phyloP scores from a whole-genome alignment of 1,139 yeast genomes.

The Debaryomyces subglobosus region DNA sequence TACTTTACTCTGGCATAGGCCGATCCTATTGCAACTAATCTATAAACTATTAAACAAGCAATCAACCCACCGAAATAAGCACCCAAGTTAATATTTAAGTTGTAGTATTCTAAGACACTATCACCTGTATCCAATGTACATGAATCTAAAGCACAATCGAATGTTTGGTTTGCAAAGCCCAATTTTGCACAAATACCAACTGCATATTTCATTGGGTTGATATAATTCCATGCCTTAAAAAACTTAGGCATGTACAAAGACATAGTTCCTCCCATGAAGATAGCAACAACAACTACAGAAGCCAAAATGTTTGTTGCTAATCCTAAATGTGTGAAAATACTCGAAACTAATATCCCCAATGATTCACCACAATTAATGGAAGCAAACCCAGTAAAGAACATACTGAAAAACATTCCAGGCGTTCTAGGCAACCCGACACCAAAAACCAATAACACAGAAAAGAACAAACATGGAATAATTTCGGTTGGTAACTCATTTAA shows the following conservation, averaged over 20 bases:
- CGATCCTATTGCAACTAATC: conserved; percentile 31
- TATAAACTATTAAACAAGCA: conserved; percentile 38
- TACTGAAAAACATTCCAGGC: conserved; percentile 66
- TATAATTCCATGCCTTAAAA: conserved; percentile 68
- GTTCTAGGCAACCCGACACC: conserved; percentile 77
- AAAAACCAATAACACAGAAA: conserved; percentile 64
- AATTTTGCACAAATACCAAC: conserved; percentile 53
- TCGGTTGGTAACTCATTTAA: conserved; percentile 78
- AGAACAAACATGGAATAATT: conserved; percentile 58
- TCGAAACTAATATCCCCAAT: conserved; percentile 75
- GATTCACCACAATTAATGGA: conserved; percentile 81
- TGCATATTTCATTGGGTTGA: conserved; percentile 74
- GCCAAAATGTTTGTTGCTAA: conserved; percentile 76
- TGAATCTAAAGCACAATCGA: conserved; percentile 28
- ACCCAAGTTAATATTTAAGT: conserved; percentile 32
- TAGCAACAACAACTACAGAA: conserved; percentile 64
- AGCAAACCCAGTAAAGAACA: conserved; percentile 57
- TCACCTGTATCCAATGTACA: conserved; percentile 41
- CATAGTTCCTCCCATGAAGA: conserved; percentile 87
- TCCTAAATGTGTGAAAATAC: conserved; percentile 76
- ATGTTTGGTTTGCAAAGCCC: conserved; percentile 36
- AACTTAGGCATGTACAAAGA: conserved; percentile 73
- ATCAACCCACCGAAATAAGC: conserved; percentile 40
- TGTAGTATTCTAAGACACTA: conserved; percentile 37
- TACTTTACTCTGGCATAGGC: conserved; percentile 34